Evolutionary conservation across 352 stramenopile genomes (phyloP).

Genomic region (Sclerospora graminicola): DNA sequence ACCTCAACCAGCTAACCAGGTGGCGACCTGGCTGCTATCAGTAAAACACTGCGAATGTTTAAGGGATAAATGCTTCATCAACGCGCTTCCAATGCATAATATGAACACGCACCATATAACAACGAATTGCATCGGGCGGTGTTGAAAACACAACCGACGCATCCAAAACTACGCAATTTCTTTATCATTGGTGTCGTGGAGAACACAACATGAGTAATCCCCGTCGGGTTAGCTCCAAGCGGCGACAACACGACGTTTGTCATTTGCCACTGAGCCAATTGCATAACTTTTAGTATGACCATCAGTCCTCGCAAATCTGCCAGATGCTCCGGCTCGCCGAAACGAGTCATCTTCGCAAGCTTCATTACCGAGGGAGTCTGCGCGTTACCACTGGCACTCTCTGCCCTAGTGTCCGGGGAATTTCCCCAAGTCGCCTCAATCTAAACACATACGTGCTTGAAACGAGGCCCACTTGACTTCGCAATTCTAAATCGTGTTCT

Average conservation of each 20-base stretch:
- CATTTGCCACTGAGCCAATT: slow-evolving; percentile 74
- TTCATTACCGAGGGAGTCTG: slow-evolving; percentile 67
- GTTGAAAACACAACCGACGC: slow-evolving; percentile 36
- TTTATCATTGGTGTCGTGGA: slow-evolving; percentile 64
- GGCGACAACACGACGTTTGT: slow-evolving; percentile 50
- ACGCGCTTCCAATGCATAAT: slow-evolving; percentile 22
- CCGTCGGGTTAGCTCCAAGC: slow-evolving; percentile 85
- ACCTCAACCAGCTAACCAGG: slow-evolving; percentile 51
- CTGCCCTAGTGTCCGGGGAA: slow-evolving; percentile 85
- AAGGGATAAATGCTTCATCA: slow-evolving; percentile 76
- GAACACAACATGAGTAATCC: slow-evolving; percentile 90
- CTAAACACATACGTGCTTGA: slow-evolving; percentile 6
- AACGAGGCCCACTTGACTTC: slow-evolving; percentile 65
- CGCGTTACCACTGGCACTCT: slow-evolving; percentile 76
- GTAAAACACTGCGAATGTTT: slow-evolving; percentile 84
- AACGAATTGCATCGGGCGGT: background rate
- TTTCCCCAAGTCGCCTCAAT: slow-evolving; percentile 74
- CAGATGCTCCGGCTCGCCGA: slow-evolving; percentile 15
- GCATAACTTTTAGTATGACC: slow-evolving; percentile 89
- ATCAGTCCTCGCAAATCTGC: slow-evolving; percentile 74
- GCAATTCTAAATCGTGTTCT: slow-evolving; percentile 91
- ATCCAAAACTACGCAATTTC: slow-evolving; percentile 5
- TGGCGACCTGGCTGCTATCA: slow-evolving; percentile 57
- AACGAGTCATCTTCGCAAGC: slow-evolving; percentile 36
- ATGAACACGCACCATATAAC: no score